Percentiles rank a stretch among this genome's conserved stretches.
These are phyloP conservation scores for Arctium minus DNA, from an alignment of 129 eudicot genomes.

Conservation along the genomic window DNA sequence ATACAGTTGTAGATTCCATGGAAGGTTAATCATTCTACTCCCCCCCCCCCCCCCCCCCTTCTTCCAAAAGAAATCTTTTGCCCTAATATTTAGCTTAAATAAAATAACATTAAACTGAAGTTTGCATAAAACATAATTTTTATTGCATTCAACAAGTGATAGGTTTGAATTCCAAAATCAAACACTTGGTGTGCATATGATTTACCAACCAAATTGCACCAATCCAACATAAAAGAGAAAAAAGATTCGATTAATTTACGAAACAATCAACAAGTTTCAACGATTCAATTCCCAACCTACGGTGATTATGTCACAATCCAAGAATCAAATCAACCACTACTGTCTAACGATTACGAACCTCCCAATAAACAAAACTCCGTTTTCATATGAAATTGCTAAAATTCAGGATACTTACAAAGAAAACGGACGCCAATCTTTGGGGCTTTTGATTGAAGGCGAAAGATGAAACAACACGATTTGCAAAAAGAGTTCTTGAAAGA, in stretches of 20 bases:
- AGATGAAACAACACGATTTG: conserved; percentile 36
- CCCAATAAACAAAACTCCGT: background rate
- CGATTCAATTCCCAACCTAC: background rate
- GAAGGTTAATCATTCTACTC: no score
- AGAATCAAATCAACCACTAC: background rate
- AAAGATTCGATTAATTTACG: background rate
- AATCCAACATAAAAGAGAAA: background rate
- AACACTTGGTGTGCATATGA: background rate
- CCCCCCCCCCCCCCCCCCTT: background rate
- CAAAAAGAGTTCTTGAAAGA: conserved; percentile 41
- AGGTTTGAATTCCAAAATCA: background rate
- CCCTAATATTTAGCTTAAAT: background rate
- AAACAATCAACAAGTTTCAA: background rate
- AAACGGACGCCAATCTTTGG: conserved; percentile 20
- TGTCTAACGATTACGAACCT: no score
- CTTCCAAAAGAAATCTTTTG: background rate
- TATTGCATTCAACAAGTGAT: conserved; percentile 1
- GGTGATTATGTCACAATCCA: background rate
- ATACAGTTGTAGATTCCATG: no score
- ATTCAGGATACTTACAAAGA: conserved; percentile 28
- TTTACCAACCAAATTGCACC: background rate
- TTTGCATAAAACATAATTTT: background rate
- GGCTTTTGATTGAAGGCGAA: conserved; percentile 17
- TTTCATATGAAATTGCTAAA: background rate
- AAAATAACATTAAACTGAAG: background rate